Evolutionary conservation across 1,284 basidiomycete genomes (phyloP), one percentile per base, ranked within the genome.

Genomic region (Sanguinoderma infundibulare): DNA sequence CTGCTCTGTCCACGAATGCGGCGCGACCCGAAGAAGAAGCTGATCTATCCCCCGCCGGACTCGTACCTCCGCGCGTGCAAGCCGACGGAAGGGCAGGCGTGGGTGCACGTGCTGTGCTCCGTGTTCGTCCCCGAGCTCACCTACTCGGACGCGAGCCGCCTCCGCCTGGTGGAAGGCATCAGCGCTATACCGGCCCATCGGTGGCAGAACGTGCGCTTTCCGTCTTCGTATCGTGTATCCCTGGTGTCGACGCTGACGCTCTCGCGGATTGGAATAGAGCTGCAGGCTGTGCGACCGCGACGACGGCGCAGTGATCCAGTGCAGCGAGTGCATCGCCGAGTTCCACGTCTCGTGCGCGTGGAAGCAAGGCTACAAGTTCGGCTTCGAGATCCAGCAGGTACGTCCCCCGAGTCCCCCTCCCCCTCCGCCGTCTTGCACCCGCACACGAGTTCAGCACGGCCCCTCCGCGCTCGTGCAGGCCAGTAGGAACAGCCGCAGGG

Each of bases 301-400:
- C 7, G 87, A 89, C 46, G 97, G 96, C 14, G 93, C 93, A 0
- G 92, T 92, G 53, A 83, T 97, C 22, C 84, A 85, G 47, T 99
- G 97, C 77, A 85, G 78, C 40, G 94, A 95, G 67, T 98, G 97
- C 73, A 78, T 79, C 7, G 85, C 83, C 55, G 86, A 90, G 60
- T 96, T 90, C 73, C 97, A 99, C 75, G 84, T 91, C 10, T 91
- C 93, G 0, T 99, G 97, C 73, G 97, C 95, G 12, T 98, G 92
- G 91, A 84, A 83, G 57, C 81, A 87, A 24, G 90, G 90, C 0
- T 87, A 90, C 77, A 89, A 83, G 67, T 92, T 98, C 67, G 95
- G 92, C 20, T 98, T 98, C 74, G 95, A 98, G 77, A 85, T 98
- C 50, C 87, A 90, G 67, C 85, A 91, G 50, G 93, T 91, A 67